Conservation (phyloP, 1,284 basidiomycete species). For the Rhodofomes roseus region DNA sequence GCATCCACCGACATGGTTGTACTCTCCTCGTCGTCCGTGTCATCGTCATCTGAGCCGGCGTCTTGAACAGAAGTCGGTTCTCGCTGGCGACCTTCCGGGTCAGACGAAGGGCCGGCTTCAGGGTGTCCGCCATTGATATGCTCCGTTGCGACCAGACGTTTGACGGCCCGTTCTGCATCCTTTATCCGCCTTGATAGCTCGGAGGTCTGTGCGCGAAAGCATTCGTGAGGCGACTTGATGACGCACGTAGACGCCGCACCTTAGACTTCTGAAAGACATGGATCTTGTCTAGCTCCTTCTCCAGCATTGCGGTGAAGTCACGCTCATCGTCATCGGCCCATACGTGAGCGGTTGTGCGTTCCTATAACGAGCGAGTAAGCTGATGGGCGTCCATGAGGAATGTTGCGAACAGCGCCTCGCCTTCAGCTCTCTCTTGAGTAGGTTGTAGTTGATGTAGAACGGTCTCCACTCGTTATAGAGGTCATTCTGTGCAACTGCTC, state of each 20-base stretch:
- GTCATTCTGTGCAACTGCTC: slow-evolving; percentile 55
- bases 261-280: slow-evolving; percentile 94
- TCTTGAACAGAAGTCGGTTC: slow-evolving; percentile 55
- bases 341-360: slow-evolving; percentile 49
- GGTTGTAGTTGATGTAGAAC: slow-evolving; percentile 88
- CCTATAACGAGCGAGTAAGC: slow-evolving; percentile 30
- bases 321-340: slow-evolving; percentile 83
- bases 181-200: slow-evolving; percentile 81
- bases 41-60: slow-evolving; percentile 67
- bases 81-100: slow-evolving; percentile 57
- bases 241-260: slow-evolving; percentile 39
- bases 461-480: slow-evolving; percentile 89
- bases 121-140: slow-evolving; percentile 20
- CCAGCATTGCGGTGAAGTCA: slow-evolving; percentile 77
- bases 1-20: slow-evolving; percentile 68
- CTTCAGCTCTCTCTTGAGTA: slow-evolving; percentile 89
- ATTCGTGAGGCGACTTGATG: not conserved
- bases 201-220: slow-evolving; percentile 51
- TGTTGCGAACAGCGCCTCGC: slow-evolving; percentile 31
- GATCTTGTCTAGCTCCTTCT: slow-evolving; percentile 91
- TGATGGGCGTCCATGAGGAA: not conserved
- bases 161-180: slow-evolving; percentile 78
- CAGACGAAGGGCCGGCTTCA: slow-evolving; percentile 28
- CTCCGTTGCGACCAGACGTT: slow-evolving; percentile 69
- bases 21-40: slow-evolving; percentile 54